phyloP scores from a whole-genome alignment of 768 basidiomycete species.

The Suillus lakei region DNA sequence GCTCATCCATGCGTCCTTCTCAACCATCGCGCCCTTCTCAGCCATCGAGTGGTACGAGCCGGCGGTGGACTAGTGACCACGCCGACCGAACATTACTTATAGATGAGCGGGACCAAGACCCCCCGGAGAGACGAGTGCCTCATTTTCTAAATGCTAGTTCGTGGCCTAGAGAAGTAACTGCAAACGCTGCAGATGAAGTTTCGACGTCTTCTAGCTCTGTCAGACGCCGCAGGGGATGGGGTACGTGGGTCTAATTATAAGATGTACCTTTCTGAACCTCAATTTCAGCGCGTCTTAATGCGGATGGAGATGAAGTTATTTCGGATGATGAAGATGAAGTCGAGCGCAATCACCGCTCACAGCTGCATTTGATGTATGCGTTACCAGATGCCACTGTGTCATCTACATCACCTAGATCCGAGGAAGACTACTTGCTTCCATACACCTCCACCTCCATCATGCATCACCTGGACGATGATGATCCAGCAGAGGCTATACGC shows the following conservation, averaged over 20 bases:
- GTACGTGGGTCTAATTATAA: slow-evolving; percentile 21
- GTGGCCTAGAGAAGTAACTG: slow-evolving; percentile 7
- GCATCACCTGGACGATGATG: slow-evolving; percentile 5
- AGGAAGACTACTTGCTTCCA: slow-evolving; percentile 11
- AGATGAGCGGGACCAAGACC: not conserved
- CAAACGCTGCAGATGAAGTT: not conserved
- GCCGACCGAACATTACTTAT: not conserved
- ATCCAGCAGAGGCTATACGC: slow-evolving; percentile 14
- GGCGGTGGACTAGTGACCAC: slow-evolving; percentile 2
- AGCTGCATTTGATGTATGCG: slow-evolving; percentile 39
- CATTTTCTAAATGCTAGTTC: not conserved
- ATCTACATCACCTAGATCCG: slow-evolving; percentile 3
- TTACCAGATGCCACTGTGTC: slow-evolving; percentile 11
- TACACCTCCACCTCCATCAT: slow-evolving; percentile 4
- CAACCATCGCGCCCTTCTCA: slow-evolving; percentile 1
- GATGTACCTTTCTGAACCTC: slow-evolving; percentile 2
- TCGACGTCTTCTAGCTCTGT: slow-evolving; percentile 7
- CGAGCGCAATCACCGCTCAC: slow-evolving; percentile 56
- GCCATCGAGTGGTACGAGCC: not conserved
- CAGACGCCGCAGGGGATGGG: slow-evolving; percentile 40
- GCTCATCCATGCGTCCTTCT: not conserved
- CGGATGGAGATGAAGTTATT: slow-evolving; percentile 68
- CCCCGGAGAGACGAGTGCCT: not conserved
- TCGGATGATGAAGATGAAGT: slow-evolving; percentile 65
- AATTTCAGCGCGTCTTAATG: slow-evolving; percentile 40